Conservation (phyloP, 306 rosid genomes). For the Albizia julibrissin region DNA sequence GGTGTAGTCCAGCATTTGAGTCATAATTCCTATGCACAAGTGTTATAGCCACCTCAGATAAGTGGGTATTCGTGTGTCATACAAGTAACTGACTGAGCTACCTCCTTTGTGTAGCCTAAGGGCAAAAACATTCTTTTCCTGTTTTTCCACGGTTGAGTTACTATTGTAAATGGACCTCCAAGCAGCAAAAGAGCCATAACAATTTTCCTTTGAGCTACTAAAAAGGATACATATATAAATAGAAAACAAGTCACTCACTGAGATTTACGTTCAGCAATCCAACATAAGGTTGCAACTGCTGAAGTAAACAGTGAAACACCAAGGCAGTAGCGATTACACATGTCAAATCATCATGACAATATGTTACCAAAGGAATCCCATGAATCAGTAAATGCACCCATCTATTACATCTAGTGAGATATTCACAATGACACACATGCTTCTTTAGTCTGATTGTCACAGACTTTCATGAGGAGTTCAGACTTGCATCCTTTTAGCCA, state of each 20-base stretch:
- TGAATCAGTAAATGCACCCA: not conserved
- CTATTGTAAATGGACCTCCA: constrained; percentile 7
- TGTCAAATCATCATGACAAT: not conserved
- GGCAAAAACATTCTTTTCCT: not conserved
- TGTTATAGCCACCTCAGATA: too few species aligned
- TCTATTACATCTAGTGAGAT: too few species aligned
- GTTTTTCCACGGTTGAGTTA: not conserved
- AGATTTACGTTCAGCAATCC: not conserved
- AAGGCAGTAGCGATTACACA: not conserved
- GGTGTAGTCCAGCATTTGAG: too few species aligned
- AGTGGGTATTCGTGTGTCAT: too few species aligned
- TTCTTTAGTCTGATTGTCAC: not conserved
- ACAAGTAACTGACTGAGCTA: too few species aligned
- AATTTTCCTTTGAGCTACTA: not conserved
- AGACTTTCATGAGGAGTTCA: not conserved
- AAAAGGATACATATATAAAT: not conserved
- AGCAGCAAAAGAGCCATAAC: not conserved
- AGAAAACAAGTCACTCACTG: not conserved
- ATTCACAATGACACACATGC: not conserved
- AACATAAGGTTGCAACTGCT: not conserved
- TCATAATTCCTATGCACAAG: too few species aligned
- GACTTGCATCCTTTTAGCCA: not conserved
- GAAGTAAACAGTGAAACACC: not conserved
- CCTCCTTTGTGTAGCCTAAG: too few species aligned
- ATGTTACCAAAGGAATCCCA: not conserved